Percentiles rank a stretch among this genome's conserved stretches.
phyloP scores from a whole-genome alignment of 139 green algal genomes.

The Closterium sp. region DNA sequence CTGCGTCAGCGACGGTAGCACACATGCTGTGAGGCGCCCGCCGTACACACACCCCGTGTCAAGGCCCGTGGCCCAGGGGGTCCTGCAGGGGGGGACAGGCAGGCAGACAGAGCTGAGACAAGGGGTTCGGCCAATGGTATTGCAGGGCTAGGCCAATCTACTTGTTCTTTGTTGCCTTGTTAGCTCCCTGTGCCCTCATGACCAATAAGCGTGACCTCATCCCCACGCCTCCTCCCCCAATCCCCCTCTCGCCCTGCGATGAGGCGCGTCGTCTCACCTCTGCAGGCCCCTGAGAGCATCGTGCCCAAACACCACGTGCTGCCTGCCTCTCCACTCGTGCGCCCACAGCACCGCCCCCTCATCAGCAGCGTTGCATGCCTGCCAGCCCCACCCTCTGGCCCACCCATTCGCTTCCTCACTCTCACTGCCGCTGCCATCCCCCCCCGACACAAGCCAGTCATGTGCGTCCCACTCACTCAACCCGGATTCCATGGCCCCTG shows the following conservation, averaged over 20 bases:
- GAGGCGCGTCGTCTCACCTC: not conserved
- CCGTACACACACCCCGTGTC: slow-evolving; percentile 80
- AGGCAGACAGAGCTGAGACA: too few relatives aligned
- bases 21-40: slow-evolving; percentile 62
- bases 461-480: not conserved
- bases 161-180: too few relatives aligned
- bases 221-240: not conserved
- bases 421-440: not conserved
- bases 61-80: slow-evolving; percentile 63
- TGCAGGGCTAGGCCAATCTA: too few relatives aligned
- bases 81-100: too few relatives aligned
- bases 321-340: not conserved
- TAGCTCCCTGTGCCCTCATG: too few relatives aligned
- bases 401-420: not conserved
- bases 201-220: too few relatives aligned
- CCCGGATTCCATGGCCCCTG: not conserved
- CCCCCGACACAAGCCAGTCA: not conserved
- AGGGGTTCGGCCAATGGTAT: too few relatives aligned
- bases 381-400: not conserved
- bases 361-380: not conserved
- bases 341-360: not conserved
- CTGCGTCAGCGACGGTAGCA: slow-evolving; percentile 60
- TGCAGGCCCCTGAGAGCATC: slow-evolving; percentile 2
- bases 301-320: slow-evolving; percentile 6
- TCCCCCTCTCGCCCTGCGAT: not conserved